Base-by-base conservation (phyloP, 1,284 basidiomycete genomes). In the Ustilago curta region DNA sequence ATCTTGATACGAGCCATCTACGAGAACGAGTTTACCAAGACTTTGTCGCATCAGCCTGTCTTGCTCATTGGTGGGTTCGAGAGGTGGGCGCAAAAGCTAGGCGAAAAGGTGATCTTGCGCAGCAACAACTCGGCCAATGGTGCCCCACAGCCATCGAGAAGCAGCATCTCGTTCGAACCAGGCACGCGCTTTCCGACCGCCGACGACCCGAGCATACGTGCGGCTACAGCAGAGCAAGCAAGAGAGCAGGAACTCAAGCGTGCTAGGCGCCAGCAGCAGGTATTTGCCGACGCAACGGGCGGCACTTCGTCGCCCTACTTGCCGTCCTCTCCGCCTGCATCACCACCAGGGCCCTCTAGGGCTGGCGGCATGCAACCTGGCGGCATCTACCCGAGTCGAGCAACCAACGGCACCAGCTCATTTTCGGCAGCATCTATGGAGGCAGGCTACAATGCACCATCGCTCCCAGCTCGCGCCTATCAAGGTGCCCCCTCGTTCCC, bases 31-130 rank as follows among this genome's bases (percentile, higher is more conserved):
- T 82, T 77, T 31, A 19, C 42, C 14, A 76, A 75, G 61, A 62
- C 85, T 59, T 86, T 97, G 40, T 90, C 91, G 79, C 88, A 92
- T 45, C 89, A 90, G 72, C 95, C 96, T 0, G 90, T 94, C 82
- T 86, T 97, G 67, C 88, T 99, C 19, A 88, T 92, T 8, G 96
- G 96, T 1, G 96, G 96, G 1, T 87, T 94, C 58, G 89, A 91
- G 47, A 91, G 91, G 0, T 99, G 95, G 95, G 89, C 88, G 76
- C 87, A 87, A 59, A 90, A 91, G 57, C 87, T 92, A 56, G 89
- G 90, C 0, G 88, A 88, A 4, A 82, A 86, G 5, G 89, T 89
- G 8, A 70, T 83, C 58, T 81, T 90, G 42, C 59, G 72, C 29
- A 70, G 53, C 35, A 19, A 23, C 37, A 65, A 40, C 35, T 27